Evolutionary conservation across 306 rosid species (phyloP).

Genomic region (Purshia tridentata): DNA sequence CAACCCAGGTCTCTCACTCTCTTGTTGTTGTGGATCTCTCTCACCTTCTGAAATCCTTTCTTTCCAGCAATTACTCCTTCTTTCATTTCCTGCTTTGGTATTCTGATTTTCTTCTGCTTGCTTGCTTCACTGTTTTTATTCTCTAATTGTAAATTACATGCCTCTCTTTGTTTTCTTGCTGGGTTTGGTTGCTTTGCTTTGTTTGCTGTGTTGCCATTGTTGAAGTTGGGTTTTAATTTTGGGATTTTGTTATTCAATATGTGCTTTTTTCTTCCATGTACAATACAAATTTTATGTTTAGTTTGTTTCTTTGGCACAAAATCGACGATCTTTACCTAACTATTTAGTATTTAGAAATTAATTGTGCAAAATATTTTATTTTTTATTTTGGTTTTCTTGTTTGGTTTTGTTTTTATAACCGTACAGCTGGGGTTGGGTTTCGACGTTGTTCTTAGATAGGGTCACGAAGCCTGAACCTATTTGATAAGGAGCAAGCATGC

Average conservation of each 20-base stretch:
- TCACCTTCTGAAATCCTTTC: not conserved
- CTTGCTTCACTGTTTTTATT: constrained; percentile 5
- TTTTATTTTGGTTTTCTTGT: not conserved
- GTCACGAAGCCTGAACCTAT: not conserved
- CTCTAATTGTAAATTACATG: not conserved
- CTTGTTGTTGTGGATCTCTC: constrained; percentile 38
- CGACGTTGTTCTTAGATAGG: not conserved
- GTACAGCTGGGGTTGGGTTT: not conserved
- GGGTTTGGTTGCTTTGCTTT: not conserved
- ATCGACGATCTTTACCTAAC: not conserved
- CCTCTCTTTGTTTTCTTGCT: constrained; percentile 1
- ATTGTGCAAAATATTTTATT: not conserved
- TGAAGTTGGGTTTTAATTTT: not conserved
- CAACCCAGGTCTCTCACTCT: constrained; percentile 45
- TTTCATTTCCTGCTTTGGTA: not conserved
- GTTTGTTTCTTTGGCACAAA: not conserved
- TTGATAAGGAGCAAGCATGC: not conserved
- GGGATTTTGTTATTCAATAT: not conserved
- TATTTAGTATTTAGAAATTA: not conserved
- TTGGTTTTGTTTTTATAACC: not conserved
- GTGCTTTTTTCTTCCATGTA: not conserved
- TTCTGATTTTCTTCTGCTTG: not conserved
- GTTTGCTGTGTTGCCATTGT: not conserved
- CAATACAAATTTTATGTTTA: not conserved
- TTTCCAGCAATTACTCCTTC: not conserved